Percentiles rank a stretch among this genome's conserved stretches.
These are phyloP conservation scores for Daldinia sp. DNA, from an alignment of 2,329 filamentous ascomycete genomes.

Conservation along the genomic window DNA sequence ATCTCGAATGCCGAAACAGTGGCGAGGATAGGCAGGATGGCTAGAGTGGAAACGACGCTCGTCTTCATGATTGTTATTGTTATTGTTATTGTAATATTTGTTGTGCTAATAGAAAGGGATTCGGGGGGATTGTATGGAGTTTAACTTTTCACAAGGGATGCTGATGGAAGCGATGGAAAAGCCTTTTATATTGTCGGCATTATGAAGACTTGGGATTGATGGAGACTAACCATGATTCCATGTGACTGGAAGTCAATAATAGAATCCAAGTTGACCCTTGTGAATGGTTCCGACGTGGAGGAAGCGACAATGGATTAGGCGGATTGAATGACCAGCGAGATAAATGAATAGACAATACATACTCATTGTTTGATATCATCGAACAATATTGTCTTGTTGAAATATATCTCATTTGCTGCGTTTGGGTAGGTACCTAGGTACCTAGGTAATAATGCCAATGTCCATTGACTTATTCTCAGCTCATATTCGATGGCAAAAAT, in stretches of 20 bases:
- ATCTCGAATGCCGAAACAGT: constrained; percentile 27
- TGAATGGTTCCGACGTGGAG: background rate
- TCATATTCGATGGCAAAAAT: background rate
- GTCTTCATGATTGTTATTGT: constrained; percentile 33
- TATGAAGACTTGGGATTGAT: constrained; percentile 7
- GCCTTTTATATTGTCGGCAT: constrained; percentile 26
- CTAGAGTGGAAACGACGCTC: constrained; percentile 26
- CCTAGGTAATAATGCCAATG: background rate
- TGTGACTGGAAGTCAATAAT: constrained; percentile 11
- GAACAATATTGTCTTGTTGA: background rate
- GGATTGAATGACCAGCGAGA: background rate
- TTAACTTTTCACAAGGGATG: background rate
- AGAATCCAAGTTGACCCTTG: constrained; percentile 4
- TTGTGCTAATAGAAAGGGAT: background rate
- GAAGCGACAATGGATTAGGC: background rate
- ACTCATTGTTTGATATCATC: constrained; percentile 8
- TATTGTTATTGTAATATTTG: constrained; percentile 13
- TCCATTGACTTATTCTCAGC: background rate
- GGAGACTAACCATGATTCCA: background rate
- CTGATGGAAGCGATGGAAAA: background rate
- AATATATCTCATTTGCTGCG: background rate
- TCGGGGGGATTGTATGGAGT: background rate
- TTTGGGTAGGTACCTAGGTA: too few species aligned
- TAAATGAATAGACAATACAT: constrained; percentile 1
- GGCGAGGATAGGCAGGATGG: constrained; percentile 29